Conservation (phyloP, 2,329 filamentous ascomycete genomes). For the Beauveria varroae region DNA sequence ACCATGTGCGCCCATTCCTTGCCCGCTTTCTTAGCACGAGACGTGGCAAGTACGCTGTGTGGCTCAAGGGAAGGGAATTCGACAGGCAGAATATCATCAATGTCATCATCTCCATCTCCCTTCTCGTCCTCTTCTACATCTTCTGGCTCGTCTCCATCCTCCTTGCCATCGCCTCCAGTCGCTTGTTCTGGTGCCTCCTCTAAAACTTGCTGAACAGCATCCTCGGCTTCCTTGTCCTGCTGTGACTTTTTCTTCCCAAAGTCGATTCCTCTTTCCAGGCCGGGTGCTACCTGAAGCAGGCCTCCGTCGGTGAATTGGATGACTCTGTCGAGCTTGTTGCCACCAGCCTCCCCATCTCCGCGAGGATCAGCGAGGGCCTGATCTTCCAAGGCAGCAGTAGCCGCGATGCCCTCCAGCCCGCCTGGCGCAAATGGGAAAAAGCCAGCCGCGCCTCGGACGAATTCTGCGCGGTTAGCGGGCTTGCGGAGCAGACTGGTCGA, state of each 20-base stretch:
- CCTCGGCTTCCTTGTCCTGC: constrained; percentile 52
- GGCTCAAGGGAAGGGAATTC: constrained; percentile 91
- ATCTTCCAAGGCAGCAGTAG: constrained; percentile 76
- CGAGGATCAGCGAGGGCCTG: constrained; percentile 52
- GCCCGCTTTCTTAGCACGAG: constrained; percentile 64
- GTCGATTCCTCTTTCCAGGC: constrained; percentile 70
- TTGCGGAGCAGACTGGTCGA: constrained; percentile 84
- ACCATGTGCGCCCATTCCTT: constrained; percentile 98
- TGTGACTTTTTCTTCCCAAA: constrained; percentile 53
- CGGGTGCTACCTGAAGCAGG: constrained; percentile 74
- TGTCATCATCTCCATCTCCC: constrained; percentile 46
- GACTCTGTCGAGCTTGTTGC: constrained; percentile 66
- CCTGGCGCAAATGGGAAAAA: constrained; percentile 94
- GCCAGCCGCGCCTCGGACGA: constrained; percentile 84
- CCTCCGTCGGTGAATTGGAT: constrained; percentile 76
- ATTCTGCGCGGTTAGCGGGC: constrained; percentile 78
- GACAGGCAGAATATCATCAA: constrained; percentile 81
- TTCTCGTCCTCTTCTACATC: constrained; percentile 21
- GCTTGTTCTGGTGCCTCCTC: constrained; percentile 42
- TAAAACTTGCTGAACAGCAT: constrained; percentile 61
- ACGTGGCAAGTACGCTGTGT: constrained; percentile 65
- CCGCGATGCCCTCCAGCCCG: constrained; percentile 79
- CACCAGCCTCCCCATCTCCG: constrained; percentile 33
- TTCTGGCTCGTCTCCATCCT: constrained; percentile 23
- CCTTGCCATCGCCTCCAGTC: constrained; percentile 22